Evolutionary conservation across 176 grass and related monocot genomes (phyloP).

Genomic region (Thalia dealbata): DNA sequence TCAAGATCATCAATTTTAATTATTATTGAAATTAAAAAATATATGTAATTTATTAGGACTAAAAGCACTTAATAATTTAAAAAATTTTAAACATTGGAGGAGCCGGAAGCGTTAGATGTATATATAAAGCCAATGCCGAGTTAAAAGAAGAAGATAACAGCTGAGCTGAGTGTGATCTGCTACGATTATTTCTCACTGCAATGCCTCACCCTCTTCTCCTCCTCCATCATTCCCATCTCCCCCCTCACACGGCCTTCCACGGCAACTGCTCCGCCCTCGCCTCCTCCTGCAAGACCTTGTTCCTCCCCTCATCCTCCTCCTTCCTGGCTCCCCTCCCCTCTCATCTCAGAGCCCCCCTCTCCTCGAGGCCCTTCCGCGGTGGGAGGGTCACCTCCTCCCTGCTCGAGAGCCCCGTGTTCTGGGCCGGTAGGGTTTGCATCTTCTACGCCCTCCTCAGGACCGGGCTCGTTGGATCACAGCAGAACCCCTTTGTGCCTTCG

Average conservation of each 20-base stretch:
- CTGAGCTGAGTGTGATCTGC: no score
- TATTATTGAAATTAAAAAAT: no score
- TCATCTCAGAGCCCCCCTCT: not conserved
- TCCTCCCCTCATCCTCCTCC: conserved; percentile 34
- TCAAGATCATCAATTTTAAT: no score
- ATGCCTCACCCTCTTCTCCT: conserved; percentile 36
- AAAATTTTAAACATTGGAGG: no score
- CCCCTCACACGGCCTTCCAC: not conserved
- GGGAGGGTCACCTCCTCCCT: conserved; percentile 52
- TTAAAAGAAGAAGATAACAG: no score
- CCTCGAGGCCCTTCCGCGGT: conserved; percentile 20
- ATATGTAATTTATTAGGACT: no score
- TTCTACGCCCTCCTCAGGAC: conserved; percentile 76
- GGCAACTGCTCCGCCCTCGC: not conserved
- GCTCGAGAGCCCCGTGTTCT: conserved; percentile 66
- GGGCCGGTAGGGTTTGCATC: conserved; percentile 72
- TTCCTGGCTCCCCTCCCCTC: conserved; percentile 14
- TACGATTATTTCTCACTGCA: not conserved
- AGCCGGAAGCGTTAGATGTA: no score
- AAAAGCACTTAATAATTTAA: no score
- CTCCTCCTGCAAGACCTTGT: conserved; percentile 29
- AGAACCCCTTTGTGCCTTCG: conserved; percentile 67
- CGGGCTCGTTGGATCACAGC: conserved; percentile 67
- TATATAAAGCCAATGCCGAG: no score
- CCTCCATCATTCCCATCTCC: conserved; percentile 21